These are phyloP conservation scores for Plasmodium fragile DNA, from an alignment of 169 alveolate species.

Conservation along the genomic window DNA sequence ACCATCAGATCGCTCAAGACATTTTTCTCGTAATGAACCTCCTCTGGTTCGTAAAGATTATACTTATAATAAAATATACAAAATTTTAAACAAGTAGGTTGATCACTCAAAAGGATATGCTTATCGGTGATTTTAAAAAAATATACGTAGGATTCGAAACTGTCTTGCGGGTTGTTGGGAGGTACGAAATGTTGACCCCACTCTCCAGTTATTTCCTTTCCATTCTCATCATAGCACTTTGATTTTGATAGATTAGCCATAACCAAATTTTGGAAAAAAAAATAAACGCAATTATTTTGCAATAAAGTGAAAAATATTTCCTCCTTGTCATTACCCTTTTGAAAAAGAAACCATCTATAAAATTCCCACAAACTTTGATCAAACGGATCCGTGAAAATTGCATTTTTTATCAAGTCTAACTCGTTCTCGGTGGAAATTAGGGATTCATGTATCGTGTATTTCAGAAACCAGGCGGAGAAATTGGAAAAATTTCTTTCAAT, in stretches of 20 bases:
- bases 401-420: conserved; percentile 55
- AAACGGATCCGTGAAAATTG: conserved; percentile 71
- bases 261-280: conserved; percentile 57
- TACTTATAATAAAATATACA: conserved; percentile 55
- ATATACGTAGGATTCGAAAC: conserved; percentile 46
- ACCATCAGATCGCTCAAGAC: conserved; percentile 25
- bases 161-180: conserved; percentile 3
- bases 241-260: conserved; percentile 32
- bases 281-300: conserved; percentile 30
- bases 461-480: conserved; percentile 74
- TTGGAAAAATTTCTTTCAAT: conserved; percentile 70
- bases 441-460: conserved; percentile 45
- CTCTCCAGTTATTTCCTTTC: conserved; percentile 32
- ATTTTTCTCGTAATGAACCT: conserved; percentile 53
- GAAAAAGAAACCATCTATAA: conserved; percentile 74
- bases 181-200: conserved; percentile 44
- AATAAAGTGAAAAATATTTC: conserved; percentile 41
- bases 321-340: conserved; percentile 62
- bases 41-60: conserved; percentile 34
- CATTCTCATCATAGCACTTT: conserved; percentile 36
- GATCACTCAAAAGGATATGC: background rate
- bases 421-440: conserved; percentile 30
- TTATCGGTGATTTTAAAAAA: conserved; percentile 25
- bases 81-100: conserved; percentile 37
- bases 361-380: conserved; percentile 76